Evolutionary conservation across 2,329 filamentous ascomycete species (phyloP), one percentile per base, ranked within the genome.

Genomic region (Pyricularia pennisetigena): DNA sequence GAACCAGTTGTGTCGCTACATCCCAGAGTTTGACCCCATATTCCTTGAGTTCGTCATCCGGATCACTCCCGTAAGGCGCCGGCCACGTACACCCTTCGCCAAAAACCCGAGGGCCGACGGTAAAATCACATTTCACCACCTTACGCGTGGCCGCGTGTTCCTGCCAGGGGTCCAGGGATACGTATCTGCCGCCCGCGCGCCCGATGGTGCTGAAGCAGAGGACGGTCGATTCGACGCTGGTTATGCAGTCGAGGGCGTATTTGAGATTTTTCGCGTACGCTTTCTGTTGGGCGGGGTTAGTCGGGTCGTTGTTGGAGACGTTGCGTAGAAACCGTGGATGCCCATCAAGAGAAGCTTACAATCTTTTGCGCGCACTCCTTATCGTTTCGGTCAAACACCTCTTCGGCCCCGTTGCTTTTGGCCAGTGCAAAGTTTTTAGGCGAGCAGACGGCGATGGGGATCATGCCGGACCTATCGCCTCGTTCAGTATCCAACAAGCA

Each of bases 281-380:
- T 35, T 35, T 35, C 32, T 35, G 12, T 35, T 35, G 30, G 30
- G 9, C 5, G 30, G 30, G 5, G 30, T 32, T 32, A 32, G 30
- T 32, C 30, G 9, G 9, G 30, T 32, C 30, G 30, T 4, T 32
- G 30, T 32, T n/a, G n/a, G n/a, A n/a, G n/a, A n/a, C n/a, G n/a
- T n/a, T n/a, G n/a, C n/a, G n/a, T n/a, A n/a, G n/a, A n/a, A n/a
- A n/a, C n/a, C n/a, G n/a, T n/a, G n/a, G n/a, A n/a, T n/a, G n/a
- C n/a, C n/a, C 4, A 68, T 16, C 57, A n/a, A n/a, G n/a, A n/a
- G n/a, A n/a, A n/a, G n/a, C n/a, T n/a, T 64, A 64, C 61, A 57
- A 73, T 72, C 24, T 72, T 71, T 49, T 68, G 64, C 65, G 69
- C 71, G 54, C 72, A 73, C 6, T 69, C 65, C 8, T 70, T 54